Base-by-base conservation (phyloP, 1,284 basidiomycete species). In the Boletellus dicymbophilus region DNA sequence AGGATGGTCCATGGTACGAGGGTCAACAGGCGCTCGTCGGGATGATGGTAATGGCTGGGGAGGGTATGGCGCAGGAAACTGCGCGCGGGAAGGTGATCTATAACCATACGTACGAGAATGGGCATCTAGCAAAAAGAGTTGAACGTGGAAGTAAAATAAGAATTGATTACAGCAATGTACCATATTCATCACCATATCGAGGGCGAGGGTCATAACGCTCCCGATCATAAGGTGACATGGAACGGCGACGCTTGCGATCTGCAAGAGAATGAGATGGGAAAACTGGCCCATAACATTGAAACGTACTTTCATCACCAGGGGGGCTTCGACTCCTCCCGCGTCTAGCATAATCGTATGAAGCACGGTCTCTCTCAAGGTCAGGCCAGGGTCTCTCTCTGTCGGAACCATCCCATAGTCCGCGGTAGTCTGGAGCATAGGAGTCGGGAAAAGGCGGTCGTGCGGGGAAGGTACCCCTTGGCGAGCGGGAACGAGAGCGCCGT, bases 1-100 rank as follows among this genome's bases (percentile, higher is more conserved):
- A 31, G 90, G 84, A 58, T 89, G 88, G 56, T 94, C 91, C 53
- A 93, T 81, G 2, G 84, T 84, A 54, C 91, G 88, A 16, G 93
- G 93, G 61, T 95, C 91, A 6, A 80, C 79, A 20, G 88, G 88
- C 3, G 84, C 76, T 39, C 85, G 77, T 38, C 86, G 75, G 1
- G 63, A 63, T 15, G 63, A 30, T 15, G 58, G 75, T 2, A 53
- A 52, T 18, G 49, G 76, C 58, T 64, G 63, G 40, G 77, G 70
- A 23, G 78, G 73, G 50, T 76, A 80, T 1, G 72, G 65, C 1
- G 52, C 47, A 27, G 73, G 71, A 50, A 74, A 77, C 28, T 77
- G 74, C 10, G 70, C 73, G 30, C 83, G 77, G 44, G 84, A 74
- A 12, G 86, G 85, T 11, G 85, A 84, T 36, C 76, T 75, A 61